phyloP scores from a whole-genome alignment of 768 basidiomycete species.

The Auriscalpium orientale region DNA sequence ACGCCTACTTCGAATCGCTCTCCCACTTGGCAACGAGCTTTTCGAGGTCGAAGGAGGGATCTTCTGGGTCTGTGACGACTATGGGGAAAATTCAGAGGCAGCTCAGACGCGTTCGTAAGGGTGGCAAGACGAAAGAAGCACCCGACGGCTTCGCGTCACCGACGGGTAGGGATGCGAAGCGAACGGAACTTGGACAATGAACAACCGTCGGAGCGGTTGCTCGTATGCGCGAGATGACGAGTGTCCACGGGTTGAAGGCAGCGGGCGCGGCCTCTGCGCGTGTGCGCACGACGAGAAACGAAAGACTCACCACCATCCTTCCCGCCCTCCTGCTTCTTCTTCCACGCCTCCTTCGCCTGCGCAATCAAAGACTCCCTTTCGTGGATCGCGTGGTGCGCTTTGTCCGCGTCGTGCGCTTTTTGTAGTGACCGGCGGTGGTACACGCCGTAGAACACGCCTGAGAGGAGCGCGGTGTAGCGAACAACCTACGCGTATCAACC shows the following conservation, averaged over 20 bases:
- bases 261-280: too few species aligned
- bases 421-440: conserved; percentile 88
- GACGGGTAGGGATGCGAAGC: not conserved
- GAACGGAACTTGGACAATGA: not conserved
- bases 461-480: conserved; percentile 85
- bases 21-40: conserved; percentile 76
- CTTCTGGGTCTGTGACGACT: conserved; percentile 93
- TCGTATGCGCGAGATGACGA: not conserved
- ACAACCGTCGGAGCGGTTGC: not conserved
- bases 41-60: conserved; percentile 94
- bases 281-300: not conserved
- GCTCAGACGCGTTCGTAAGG: not conserved
- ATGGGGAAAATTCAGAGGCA: conserved; percentile 6
- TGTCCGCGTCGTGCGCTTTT: conserved; percentile 67
- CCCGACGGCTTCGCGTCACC: not conserved
- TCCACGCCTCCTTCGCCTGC: conserved; percentile 88
- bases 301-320: conserved; percentile 50
- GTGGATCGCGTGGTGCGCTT: conserved; percentile 65
- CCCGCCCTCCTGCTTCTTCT: conserved; percentile 56
- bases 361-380: conserved; percentile 69
- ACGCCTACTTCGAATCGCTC: conserved; percentile 38
- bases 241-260: too few species aligned
- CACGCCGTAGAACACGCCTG: conserved; percentile 87
- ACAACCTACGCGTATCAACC: conserved; percentile 47
- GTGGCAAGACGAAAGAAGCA: not conserved